These are phyloP conservation scores for Colletotrichum theobromicola DNA, from an alignment of 2,329 filamentous ascomycete genomes.

Conservation along the genomic window DNA sequence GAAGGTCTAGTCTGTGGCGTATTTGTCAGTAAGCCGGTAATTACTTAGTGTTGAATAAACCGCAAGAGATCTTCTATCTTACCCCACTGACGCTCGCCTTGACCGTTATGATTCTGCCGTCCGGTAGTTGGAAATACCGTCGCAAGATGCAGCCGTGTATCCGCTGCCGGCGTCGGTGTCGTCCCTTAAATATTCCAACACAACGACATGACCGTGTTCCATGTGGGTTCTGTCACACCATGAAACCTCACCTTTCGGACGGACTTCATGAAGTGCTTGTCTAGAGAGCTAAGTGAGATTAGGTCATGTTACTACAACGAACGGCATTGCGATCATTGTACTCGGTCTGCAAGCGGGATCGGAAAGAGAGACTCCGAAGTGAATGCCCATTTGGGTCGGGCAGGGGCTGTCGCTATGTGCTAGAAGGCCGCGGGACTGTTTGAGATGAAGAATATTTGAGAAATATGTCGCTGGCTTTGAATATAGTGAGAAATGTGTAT, in stretches of 20 bases:
- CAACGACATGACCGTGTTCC: neutral
- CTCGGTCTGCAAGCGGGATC: neutral
- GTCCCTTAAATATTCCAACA: neutral
- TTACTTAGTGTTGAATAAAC: neutral
- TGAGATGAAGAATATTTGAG: no score
- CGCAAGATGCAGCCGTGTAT: neutral
- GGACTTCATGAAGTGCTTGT: neutral
- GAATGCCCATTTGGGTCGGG: neutral
- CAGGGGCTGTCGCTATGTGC: rapidly evolving
- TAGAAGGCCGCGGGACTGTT: neutral
- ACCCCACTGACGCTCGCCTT: neutral
- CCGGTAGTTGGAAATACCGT: neutral
- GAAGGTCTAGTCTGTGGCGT: neutral
- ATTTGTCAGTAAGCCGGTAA: no score
- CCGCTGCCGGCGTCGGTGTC: neutral
- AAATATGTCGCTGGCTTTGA: no score
- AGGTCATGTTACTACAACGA: no score
- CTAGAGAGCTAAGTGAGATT: no score
- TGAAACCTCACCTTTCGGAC: neutral
- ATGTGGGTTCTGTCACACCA: neutral
- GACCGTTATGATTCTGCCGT: neutral
- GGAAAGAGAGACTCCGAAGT: no score
- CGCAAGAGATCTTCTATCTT: neutral
- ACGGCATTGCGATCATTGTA: neutral
- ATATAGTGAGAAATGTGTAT: no score